phyloP scores from a whole-genome alignment of 2,329 filamentous ascomycete species.

The Phialophora macrospora region DNA sequence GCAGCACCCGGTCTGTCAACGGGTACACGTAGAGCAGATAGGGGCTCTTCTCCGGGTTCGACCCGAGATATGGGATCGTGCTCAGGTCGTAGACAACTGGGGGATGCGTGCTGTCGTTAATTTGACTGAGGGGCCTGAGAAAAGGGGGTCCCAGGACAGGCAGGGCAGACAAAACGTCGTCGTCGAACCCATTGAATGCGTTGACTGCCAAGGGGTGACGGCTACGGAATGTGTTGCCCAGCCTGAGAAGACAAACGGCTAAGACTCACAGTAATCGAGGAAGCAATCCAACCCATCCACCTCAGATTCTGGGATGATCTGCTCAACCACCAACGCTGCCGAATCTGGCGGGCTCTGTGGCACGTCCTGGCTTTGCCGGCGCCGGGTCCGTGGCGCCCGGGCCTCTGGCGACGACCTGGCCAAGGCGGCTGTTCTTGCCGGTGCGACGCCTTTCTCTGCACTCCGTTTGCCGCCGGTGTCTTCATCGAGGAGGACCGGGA shows the following conservation, averaged over 20 bases:
- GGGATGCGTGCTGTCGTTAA: too few species aligned
- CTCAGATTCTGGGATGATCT: slow-evolving; percentile 5
- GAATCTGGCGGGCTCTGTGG: neutral
- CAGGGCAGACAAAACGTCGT: too few species aligned
- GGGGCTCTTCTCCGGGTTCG: slow-evolving; percentile 14
- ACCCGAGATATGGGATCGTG: slow-evolving; percentile 18
- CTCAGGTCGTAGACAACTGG: slow-evolving; percentile 19
- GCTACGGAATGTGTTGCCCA: too few species aligned
- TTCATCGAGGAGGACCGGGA: slow-evolving; percentile 15
- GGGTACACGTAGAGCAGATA: slow-evolving; percentile 19
- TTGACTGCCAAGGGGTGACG: too few species aligned
- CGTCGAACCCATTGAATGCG: too few species aligned
- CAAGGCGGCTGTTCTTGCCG: neutral
- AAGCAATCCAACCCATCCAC: slow-evolving; percentile 16
- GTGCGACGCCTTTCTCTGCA: too few species aligned
- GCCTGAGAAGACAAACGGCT: too few species aligned
- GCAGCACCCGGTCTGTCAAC: slow-evolving; percentile 14
- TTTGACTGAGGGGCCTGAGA: too few species aligned
- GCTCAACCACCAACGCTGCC: slow-evolving; percentile 1
- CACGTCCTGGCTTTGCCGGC: slow-evolving; percentile 10
- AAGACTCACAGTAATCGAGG: slow-evolving; percentile 21
- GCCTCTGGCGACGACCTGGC: neutral
- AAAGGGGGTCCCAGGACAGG: too few species aligned
- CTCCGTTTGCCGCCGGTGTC: neutral
- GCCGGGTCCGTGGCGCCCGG: neutral